Percentiles rank a stretch among this genome's conserved stretches.
Evolutionary conservation across 1,284 basidiomycete species (phyloP).

Genomic region (Sanguinoderma infundibulare): DNA sequence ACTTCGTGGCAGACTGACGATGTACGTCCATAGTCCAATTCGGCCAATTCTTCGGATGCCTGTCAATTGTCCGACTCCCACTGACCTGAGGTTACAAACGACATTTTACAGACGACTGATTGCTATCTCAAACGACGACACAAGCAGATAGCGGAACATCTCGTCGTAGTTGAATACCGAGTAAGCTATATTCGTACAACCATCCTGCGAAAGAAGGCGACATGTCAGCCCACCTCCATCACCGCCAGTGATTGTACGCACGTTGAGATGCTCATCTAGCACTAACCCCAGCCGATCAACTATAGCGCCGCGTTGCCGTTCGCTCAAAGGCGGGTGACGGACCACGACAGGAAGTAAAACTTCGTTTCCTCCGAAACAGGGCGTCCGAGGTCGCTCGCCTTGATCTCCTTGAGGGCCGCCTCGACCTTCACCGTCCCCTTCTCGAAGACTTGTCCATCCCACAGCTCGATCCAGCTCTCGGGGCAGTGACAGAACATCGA

Average conservation of each 20-base stretch:
- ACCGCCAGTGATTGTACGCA: neutral
- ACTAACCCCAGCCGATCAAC: neutral
- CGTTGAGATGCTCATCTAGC: neutral
- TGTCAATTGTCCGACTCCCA: too few species aligned
- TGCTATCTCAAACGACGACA: neutral
- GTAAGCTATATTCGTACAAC: neutral
- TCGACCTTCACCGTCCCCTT: constrained; percentile 42
- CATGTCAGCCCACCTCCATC: too few species aligned
- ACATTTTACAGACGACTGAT: neutral
- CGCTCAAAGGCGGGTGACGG: constrained; percentile 30
- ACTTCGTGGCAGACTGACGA: too few species aligned
- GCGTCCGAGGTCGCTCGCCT: neutral
- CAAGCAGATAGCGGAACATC: neutral
- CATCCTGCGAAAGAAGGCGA: neutral
- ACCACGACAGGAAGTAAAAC: constrained; percentile 32
- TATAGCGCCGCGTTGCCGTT: too few species aligned
- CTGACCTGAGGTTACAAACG: too few species aligned
- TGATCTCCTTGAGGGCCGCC: constrained; percentile 18
- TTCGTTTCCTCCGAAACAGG: constrained; percentile 2
- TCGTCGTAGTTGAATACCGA: neutral
- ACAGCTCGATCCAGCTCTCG: constrained; percentile 46
- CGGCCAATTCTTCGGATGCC: too few species aligned
- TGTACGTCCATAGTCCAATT: too few species aligned
- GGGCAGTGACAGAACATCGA: constrained; percentile 39
- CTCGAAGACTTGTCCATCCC: constrained; percentile 46